These are phyloP conservation scores for Adansonia grandidieri DNA, from an alignment of 441 rosid species.

Conservation along the genomic window DNA sequence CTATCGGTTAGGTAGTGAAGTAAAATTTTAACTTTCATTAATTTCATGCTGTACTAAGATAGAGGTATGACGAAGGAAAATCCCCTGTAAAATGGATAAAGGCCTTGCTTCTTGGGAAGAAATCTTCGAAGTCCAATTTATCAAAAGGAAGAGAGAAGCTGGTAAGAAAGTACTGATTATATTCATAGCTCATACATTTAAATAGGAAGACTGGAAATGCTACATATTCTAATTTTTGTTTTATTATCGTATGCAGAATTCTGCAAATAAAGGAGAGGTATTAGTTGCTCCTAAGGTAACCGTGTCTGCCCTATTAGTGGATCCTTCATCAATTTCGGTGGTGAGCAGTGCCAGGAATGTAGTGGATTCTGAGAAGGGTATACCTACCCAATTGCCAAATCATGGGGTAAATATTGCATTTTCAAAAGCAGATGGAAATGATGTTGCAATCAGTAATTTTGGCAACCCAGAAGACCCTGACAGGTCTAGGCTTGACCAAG, in stretches of 20 bases:
- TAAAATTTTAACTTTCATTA: not conserved
- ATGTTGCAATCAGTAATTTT: conserved; percentile 22
- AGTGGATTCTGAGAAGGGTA: conserved; percentile 35
- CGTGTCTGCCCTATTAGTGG: conserved; percentile 38
- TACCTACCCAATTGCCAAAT: conserved; percentile 36
- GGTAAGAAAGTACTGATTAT: conserved; percentile 37
- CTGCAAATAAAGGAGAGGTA: conserved; percentile 48
- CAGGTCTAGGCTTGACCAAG: conserved; percentile 52
- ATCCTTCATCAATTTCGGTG: conserved; percentile 39
- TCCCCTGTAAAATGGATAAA: conserved; percentile 81
- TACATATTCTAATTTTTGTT: conserved; percentile 22
- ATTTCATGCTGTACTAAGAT: too few relatives aligned
- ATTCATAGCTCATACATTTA: not conserved
- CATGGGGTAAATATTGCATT: conserved; percentile 33
- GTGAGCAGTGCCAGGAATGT: conserved; percentile 36
- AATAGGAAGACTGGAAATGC: not conserved
- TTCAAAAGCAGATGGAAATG: conserved; percentile 32
- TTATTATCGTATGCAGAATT: conserved; percentile 37
- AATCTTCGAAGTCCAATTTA: conserved; percentile 66
- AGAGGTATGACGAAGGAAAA: conserved; percentile 35
- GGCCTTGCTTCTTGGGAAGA: conserved; percentile 68
- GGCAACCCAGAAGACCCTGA: conserved; percentile 49
- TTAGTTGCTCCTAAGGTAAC: conserved; percentile 47
- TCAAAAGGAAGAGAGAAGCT: conserved; percentile 54
- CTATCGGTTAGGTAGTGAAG: not conserved